Evolutionary conservation across 768 basidiomycete genomes (phyloP).

Genomic region (Lactarius sanguifluus): DNA sequence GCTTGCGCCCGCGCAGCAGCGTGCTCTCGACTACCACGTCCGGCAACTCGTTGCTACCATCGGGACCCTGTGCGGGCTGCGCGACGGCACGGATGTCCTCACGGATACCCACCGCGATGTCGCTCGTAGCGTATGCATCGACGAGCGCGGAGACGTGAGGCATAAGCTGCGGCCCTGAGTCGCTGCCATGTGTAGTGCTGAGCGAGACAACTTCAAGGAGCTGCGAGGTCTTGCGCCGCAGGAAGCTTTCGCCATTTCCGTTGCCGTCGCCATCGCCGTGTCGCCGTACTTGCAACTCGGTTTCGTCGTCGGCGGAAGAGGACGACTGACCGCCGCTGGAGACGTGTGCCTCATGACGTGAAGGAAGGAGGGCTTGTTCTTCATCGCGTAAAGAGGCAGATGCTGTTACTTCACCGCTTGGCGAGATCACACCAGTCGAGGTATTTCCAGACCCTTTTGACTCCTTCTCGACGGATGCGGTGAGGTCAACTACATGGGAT

Average conservation of each 20-base stretch:
- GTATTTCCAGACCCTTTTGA: conserved; percentile 36
- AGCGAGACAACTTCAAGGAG: conserved; percentile 58
- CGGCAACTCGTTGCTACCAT: conserved; percentile 48
- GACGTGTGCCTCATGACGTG: conserved; percentile 6
- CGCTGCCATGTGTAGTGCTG: conserved; percentile 34
- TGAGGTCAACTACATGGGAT: conserved; percentile 44
- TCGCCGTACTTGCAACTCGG: conserved; percentile 51
- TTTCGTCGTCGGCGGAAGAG: conserved; percentile 44
- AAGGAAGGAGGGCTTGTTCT: conserved; percentile 55
- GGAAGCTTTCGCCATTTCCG: conserved; percentile 40
- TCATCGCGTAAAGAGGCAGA: conserved; percentile 56
- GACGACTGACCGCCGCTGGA: conserved; percentile 35
- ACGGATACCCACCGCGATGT: conserved; percentile 59
- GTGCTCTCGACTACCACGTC: conserved; percentile 70
- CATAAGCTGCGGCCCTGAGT: conserved; percentile 41
- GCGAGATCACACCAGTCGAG: conserved; percentile 32
- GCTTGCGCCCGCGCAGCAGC: conserved; percentile 66
- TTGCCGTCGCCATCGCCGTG: conserved; percentile 46
- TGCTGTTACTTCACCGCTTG: conserved; percentile 37
- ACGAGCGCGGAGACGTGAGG: conserved; percentile 72
- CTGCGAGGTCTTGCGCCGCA: conserved; percentile 74
- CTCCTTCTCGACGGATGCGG: conserved; percentile 45
- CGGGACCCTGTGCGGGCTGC: conserved; percentile 34
- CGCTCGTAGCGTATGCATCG: conserved; percentile 64
- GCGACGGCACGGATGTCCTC: conserved; percentile 56